Evolutionary conservation across 106 monocot genomes (phyloP), one percentile per base, ranked within the genome.

Genomic region (Narthecium ossifragum): DNA sequence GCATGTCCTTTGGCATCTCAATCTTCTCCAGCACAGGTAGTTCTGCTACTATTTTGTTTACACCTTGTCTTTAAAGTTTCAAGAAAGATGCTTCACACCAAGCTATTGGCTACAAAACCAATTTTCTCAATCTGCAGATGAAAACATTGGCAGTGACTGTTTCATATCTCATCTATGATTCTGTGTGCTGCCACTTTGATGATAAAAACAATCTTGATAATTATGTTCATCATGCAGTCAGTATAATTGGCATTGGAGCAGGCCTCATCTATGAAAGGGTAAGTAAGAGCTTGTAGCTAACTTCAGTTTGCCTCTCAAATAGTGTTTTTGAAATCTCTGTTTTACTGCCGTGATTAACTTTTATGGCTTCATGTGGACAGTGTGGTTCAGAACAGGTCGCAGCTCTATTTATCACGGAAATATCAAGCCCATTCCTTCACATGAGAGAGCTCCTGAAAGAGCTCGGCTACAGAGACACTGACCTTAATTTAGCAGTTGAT

Each of bases 341-440:
- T 57, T 39, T 40, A 40, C 28, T n/a, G n/a, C n/a, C n/a, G n/a
- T n/a, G n/a, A 21, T 39, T 13, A 25, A 3, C 0, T 12, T 61
- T n/a, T 1, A 51, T 18, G 55, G 15, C 12, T 37, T 41, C 26
- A 9, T 15, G 27, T 15, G 14, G 26, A 49, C 74, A 82, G 82
- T 72, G 83, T 38, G 88, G 88, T 4, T 65, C 88, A 15, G 83
- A 83, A 48, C 69, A 70, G 88, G 83, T 74, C 27, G 83, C 88
- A 2, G 23, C 73, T 7, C 11, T 83, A 41, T 76, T 75, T 72
- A 34, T 83, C 23, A 83, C 83, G 6, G 88, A 88, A 72, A 64
- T 83, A 27, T 88, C 88, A 3, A 88, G 76, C 55, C 88, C 88
- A 33, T 73, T 88, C 63, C 66, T 83, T 25, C 88, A 88, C 61